phyloP scores from a whole-genome alignment of 225 moss, liverwort and hornwort species.

The Bryum argenteum region DNA sequence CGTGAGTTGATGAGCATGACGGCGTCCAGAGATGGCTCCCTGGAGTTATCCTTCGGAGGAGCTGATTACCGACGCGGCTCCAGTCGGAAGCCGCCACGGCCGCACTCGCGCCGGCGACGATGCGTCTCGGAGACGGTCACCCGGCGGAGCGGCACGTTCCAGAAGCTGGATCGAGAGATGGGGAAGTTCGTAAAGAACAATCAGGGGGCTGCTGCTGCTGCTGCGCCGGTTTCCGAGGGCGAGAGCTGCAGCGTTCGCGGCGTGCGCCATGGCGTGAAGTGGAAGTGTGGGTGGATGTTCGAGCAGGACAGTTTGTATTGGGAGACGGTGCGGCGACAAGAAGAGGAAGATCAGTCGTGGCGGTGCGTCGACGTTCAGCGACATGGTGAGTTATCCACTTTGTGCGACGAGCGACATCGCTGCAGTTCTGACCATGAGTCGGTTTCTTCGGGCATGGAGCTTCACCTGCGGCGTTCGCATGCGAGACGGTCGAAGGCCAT shows the following conservation, averaged over 20 bases:
- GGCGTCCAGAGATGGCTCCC: conserved; percentile 39
- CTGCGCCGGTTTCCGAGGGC: conserved; percentile 41
- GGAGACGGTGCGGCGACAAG: conserved; percentile 54
- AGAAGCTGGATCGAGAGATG: conserved; percentile 64
- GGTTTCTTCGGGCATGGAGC: conserved; percentile 33
- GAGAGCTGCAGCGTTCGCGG: conserved; percentile 50
- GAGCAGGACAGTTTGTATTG: conserved; percentile 66
- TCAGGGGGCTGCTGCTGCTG: background rate
- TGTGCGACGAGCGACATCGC: conserved; percentile 21
- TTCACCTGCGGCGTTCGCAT: conserved; percentile 32
- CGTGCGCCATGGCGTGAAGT: conserved; percentile 61
- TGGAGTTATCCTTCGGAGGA: conserved; percentile 18
- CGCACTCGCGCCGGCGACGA: conserved; percentile 30
- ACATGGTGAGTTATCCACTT: background rate
- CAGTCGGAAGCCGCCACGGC: conserved; percentile 57
- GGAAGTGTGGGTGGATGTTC: conserved; percentile 63
- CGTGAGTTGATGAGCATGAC: background rate
- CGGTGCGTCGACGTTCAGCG: background rate
- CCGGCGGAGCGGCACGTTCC: conserved; percentile 31
- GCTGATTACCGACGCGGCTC: conserved; percentile 33
- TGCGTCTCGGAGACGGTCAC: conserved; percentile 29
- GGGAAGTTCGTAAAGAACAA: conserved; percentile 37
- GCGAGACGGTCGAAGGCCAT: background rate
- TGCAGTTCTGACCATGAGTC: conserved; percentile 37
- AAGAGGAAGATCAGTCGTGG: background rate